Evolutionary conservation across 805 yeast species (phyloP), one percentile per base, ranked within the genome.

Genomic region (Jamesozyma piceae): DNA sequence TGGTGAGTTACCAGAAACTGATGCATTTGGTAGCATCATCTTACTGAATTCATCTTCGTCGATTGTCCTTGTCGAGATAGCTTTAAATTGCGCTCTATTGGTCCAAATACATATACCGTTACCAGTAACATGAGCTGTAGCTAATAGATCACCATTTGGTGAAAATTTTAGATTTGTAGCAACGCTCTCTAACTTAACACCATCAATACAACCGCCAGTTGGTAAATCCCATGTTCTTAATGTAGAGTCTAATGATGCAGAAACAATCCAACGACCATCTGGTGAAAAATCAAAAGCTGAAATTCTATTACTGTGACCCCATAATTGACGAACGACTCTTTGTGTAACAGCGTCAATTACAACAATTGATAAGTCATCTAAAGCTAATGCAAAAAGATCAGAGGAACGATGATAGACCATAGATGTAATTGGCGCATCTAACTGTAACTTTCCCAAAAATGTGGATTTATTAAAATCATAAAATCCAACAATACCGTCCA

Each of bases 221-320:
- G 97, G 97, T 46, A 92, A 73, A 62, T 92, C 97, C 97, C 97
- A 92, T 0, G 96, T 87, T 55, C 98, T 76, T 38, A 92, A 70
- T 0, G 97, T 88, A 2, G 85, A 73, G 59, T 92, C 99, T 46
- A 88, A 68, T 1, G 88, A 74, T 1, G 85, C 79, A 20, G 92
- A 78, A 8, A 92, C 79, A 29, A 92, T 67, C 97, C 97, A 92
- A 60, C 97, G 78, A 29, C 97, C 97, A 60, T 89, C 90, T 4
- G 95, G 94, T 3, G 95, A 80, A 57, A 92, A 90, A 60, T 86
- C 97, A 60, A 90, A 63, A 1, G 85, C 73, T 0, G 97, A 88
- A 49, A 92, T 79, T 55, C 95, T 73, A 62, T 89, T 88, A 11
- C 82, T 72, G 58, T 92, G 98, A 4, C 98, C 98, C 68, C 78